Conservation (phyloP, 1,284 basidiomycete species). For the Serendipita sp. region DNA sequence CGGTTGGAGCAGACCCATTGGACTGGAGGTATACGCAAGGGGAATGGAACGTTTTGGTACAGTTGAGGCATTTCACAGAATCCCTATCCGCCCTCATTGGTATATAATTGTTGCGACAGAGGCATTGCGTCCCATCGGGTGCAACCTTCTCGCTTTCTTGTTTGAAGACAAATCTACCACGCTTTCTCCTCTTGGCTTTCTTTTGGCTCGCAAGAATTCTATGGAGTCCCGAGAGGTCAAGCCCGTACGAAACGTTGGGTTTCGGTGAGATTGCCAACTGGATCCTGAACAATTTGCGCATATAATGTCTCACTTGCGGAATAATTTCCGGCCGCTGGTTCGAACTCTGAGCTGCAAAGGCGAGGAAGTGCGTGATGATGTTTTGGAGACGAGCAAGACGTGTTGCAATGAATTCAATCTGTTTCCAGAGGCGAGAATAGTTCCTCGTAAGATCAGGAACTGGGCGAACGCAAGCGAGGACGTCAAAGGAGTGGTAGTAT, state of each 20-base stretch:
- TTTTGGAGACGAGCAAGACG: conserved; percentile 56
- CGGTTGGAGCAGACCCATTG: conserved; percentile 7
- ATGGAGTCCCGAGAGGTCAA: conserved; percentile 64
- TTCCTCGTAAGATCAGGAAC: conserved; percentile 56
- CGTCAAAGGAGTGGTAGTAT: conserved; percentile 40
- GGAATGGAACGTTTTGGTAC: conserved; percentile 52
- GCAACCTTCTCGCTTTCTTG: conserved; percentile 62
- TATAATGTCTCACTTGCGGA: conserved; percentile 67
- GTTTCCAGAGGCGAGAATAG: conserved; percentile 62
- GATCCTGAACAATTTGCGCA: conserved; percentile 72
- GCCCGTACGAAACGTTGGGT: conserved; percentile 60
- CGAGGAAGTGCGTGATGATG: conserved; percentile 62
- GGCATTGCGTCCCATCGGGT: conserved; percentile 60
- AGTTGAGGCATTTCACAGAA: conserved; percentile 50
- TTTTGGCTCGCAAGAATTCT: conserved; percentile 53
- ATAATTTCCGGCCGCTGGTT: conserved; percentile 61
- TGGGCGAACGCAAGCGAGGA: conserved; percentile 51
- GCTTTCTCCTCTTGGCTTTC: conserved; percentile 39
- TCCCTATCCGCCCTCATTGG: conserved; percentile 25
- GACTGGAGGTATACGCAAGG: conserved; percentile 55
- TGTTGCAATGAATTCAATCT: conserved; percentile 60
- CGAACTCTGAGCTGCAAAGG: conserved; percentile 46
- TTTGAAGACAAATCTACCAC: conserved; percentile 58
- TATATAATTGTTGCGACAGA: conserved; percentile 46
- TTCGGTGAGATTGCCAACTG: conserved; percentile 68